These are phyloP conservation scores for Hylodesmum podocarpum DNA, from an alignment of 306 rosid species.

Conservation along the genomic window DNA sequence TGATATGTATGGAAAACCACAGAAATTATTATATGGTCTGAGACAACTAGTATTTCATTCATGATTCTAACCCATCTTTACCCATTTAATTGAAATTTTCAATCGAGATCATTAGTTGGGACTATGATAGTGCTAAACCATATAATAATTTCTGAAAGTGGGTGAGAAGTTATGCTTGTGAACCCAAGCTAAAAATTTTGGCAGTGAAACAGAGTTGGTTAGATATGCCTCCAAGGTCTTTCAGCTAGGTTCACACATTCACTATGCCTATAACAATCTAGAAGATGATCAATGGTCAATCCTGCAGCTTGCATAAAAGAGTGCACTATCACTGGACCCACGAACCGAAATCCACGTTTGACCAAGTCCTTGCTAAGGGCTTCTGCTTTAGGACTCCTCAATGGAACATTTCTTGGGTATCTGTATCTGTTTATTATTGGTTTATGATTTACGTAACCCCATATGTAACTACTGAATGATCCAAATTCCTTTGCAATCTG, in stretches of 20 bases:
- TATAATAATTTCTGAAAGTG: neutral
- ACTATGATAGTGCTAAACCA: no score
- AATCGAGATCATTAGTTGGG: neutral
- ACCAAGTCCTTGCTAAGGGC: constrained; percentile 84
- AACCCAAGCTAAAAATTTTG: neutral
- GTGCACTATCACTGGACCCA: constrained; percentile 90
- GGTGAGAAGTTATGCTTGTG: neutral
- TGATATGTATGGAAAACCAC: neutral
- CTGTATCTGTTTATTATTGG: constrained; percentile 74
- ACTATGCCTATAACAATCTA: constrained; percentile 74
- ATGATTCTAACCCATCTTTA: neutral
- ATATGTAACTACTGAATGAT: constrained; percentile 86
- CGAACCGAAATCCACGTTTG: constrained; percentile 76
- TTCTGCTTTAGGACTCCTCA: constrained; percentile 89
- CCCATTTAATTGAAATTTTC: neutral
- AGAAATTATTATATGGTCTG: no score
- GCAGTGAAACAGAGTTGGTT: neutral
- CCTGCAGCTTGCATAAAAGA: constrained; percentile 99
- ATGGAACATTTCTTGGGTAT: constrained; percentile 84
- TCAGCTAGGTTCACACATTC: constrained; percentile 94
- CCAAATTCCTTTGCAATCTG: constrained; percentile 84
- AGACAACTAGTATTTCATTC: no score
- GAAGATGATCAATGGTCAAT: constrained; percentile 86
- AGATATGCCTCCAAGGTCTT: constrained; percentile 99
- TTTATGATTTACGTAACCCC: constrained; percentile 83